These are phyloP conservation scores for Venturia pyrina DNA, from an alignment of 2,329 filamentous ascomycete genomes.

Conservation along the genomic window DNA sequence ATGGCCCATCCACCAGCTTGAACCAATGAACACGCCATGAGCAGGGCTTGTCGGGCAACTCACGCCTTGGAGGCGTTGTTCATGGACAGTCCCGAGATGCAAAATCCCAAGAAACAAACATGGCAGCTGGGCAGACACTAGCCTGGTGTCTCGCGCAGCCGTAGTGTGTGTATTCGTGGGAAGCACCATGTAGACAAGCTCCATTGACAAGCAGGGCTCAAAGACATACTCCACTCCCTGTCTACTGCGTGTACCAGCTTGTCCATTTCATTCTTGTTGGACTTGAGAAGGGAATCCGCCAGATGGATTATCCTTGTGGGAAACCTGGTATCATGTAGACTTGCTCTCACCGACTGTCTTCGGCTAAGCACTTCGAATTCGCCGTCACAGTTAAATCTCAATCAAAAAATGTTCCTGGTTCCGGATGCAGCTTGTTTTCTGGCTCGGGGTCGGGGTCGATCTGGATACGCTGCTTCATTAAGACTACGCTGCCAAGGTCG, in stretches of 20 bases:
- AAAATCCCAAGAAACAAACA: neutral
- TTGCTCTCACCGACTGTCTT: neutral
- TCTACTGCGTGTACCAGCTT: neutral
- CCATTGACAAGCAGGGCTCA: neutral
- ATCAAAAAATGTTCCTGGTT: neutral
- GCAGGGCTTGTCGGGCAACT: neutral
- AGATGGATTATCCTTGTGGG: neutral
- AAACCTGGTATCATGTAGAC: neutral
- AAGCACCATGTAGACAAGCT: neutral
- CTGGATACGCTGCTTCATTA: neutral
- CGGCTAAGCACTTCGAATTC: neutral
- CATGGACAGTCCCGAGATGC: neutral
- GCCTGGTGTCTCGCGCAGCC: neutral
- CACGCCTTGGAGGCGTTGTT: neutral
- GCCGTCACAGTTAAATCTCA: neutral
- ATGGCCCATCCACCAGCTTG: neutral
- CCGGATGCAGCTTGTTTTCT: neutral
- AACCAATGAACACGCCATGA: neutral
- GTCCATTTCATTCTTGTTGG: neutral
- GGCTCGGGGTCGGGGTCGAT: neutral
- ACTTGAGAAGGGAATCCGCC: neutral
- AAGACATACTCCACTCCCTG: neutral
- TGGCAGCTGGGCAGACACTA: constrained; percentile 1
- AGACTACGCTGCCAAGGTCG: neutral
- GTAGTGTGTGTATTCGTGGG: neutral